Conservation (phyloP, 371 early-diverging fungal species). For the Apophysomyces variabilis region DNA sequence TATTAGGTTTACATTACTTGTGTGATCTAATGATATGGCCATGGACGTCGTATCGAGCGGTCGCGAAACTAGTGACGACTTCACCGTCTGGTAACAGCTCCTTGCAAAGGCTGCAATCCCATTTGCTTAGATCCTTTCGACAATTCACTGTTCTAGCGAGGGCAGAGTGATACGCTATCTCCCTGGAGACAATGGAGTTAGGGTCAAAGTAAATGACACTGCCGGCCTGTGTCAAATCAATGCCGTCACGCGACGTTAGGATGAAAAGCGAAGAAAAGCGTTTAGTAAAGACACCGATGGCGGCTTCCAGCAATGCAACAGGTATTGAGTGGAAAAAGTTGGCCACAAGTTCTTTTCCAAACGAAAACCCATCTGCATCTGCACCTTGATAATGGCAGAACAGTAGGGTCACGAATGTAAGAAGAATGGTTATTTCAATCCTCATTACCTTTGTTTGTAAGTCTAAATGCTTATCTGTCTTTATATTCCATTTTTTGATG, state of each 20-base stretch:
- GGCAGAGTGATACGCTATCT: not conserved
- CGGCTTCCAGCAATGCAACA: not conserved
- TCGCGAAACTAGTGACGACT: slow-evolving; percentile 7
- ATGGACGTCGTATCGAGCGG: not conserved
- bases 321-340: not conserved
- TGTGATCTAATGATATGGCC: slow-evolving; percentile 2
- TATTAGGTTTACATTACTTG: not conserved
- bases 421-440: not conserved
- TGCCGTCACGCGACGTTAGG: not conserved
- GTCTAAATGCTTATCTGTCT: not conserved
- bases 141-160: slow-evolving; percentile 13
- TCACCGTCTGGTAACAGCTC: slow-evolving; percentile 12
- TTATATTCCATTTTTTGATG: not conserved
- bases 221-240: not conserved
- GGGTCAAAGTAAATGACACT: not conserved
- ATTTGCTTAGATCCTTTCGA: slow-evolving; percentile 3
- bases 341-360: not conserved
- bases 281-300: not conserved
- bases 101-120: slow-evolving; percentile 5
- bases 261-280: not conserved
- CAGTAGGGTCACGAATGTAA: not conserved
- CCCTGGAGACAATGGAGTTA: not conserved
- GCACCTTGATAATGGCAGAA: not conserved
- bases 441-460: not conserved
- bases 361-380: not conserved